Evolutionary conservation across 2,329 filamentous ascomycete species (phyloP).

Genomic region (Paraphaeosphaeria sporulosa): DNA sequence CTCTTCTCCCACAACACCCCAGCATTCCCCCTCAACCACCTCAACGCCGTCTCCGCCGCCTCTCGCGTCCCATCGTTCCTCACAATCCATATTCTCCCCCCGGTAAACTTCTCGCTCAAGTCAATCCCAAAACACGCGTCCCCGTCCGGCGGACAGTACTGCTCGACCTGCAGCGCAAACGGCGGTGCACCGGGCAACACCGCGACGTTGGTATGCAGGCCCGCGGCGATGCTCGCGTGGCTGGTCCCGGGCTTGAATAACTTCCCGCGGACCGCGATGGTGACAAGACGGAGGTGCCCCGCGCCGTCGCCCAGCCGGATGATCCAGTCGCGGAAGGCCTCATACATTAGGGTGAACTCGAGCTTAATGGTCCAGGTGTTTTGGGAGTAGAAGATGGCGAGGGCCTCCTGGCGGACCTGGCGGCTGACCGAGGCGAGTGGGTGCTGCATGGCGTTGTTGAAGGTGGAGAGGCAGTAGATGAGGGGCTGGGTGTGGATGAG

Average conservation of each 20-base stretch:
- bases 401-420: constrained; percentile 46
- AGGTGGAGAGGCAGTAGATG: constrained; percentile 52
- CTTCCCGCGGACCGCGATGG: constrained; percentile 41
- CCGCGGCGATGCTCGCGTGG: constrained; percentile 23
- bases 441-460: constrained; percentile 47
- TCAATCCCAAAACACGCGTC: constrained; percentile 49
- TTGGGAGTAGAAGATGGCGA: constrained; percentile 51
- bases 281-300: constrained; percentile 39
- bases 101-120: constrained; percentile 44
- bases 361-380: constrained; percentile 51
- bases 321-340: constrained; percentile 50
- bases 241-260: constrained; percentile 43
- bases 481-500: constrained; percentile 46
- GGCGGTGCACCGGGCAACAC: background rate
- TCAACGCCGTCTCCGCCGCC: constrained; percentile 37
- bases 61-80: constrained; percentile 44
- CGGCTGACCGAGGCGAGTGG: constrained; percentile 46
- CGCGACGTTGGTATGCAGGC: background rate
- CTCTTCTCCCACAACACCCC: constrained; percentile 45
- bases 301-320: constrained; percentile 44
- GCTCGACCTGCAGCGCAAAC: constrained; percentile 17
- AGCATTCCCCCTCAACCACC: constrained; percentile 32
- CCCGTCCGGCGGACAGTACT: constrained; percentile 44
- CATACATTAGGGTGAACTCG: constrained; percentile 51
- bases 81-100: constrained; percentile 41